Base-by-base conservation (phyloP, 2,329 filamentous ascomycete genomes). In the Penicillium occitanis region DNA sequence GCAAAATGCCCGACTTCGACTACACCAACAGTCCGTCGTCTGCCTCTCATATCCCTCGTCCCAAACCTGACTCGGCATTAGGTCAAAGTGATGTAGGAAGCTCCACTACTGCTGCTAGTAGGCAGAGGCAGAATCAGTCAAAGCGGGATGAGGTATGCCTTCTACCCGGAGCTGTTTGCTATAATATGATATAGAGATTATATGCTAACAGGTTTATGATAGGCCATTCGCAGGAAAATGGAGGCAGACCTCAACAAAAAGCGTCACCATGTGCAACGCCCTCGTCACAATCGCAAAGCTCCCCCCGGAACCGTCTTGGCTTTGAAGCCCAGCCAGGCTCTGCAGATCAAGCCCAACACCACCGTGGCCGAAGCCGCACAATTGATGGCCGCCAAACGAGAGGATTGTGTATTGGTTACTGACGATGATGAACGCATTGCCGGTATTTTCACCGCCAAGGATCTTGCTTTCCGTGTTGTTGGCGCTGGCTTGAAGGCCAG, bases 191-290 rank as follows among this genome's bases (percentile, higher is more conserved):
- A 30, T 53, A 33, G 33, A 5, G 33, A 22, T 57, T 14, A 8
- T 8, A 14, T 37, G 33, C 53, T 57, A 17, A 60, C 57, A 33
- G 19, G 1, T 46, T n/a, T 11, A 19, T 60, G 19, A n/a, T 44
- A 98, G 95, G 95, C 95, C 62, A 98, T 99, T 77, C 92, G 95
- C 74, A 89, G 89, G 75, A 98, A 97, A 84, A 90, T 99, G 84
- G 95, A 99, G 84, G 94, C 87, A 76, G 95, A 99, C 78, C 90
- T 99, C 82, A 96, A 88, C 86, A 98, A 98, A 85, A 98, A 98
- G 88, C 96, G 93, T 82, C 88, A 92, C 75, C 86, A 88, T 68
- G 88, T 89, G 70, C 86, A 87, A 72, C 90, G 93, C 73, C 90
- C 93, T 71, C 89, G 93, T 71, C 91, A 92, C 75, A 91, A 90